Percentiles rank a stretch among this genome's conserved stretches.
Conservation (phyloP, 495 filamentous ascomycete genomes). For the Hypomontagnella monticulosa region DNA sequence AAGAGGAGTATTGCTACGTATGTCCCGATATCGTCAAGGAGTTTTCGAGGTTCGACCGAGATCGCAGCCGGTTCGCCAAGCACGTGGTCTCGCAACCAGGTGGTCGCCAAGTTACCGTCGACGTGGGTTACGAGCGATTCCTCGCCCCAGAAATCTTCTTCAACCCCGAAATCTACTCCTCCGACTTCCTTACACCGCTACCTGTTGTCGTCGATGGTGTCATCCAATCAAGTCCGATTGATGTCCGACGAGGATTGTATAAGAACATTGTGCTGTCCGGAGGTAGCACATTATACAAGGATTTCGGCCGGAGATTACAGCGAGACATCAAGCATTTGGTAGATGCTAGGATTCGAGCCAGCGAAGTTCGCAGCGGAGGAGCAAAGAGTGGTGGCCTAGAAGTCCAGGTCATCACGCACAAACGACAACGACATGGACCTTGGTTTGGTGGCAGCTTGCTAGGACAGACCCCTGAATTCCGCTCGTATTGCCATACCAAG, state of each 20-base stretch:
- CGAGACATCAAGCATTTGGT: constrained; percentile 96
- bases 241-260: constrained; percentile 95
- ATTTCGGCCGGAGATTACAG: constrained; percentile 94
- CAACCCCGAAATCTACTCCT: constrained; percentile 98
- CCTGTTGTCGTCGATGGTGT: constrained; percentile 94
- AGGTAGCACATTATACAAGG: constrained; percentile 95
- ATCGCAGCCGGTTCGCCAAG: constrained; percentile 88
- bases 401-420: constrained; percentile 95
- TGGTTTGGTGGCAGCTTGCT: constrained; percentile 98
- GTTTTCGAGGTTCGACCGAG: constrained; percentile 89
- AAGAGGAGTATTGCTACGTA: constrained; percentile 98
- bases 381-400: constrained; percentile 93
- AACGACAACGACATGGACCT: constrained; percentile 94
- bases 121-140: constrained; percentile 98
- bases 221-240: constrained; percentile 96
- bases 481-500: constrained; percentile 99
- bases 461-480: constrained; percentile 98
- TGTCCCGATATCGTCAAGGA: constrained; percentile 99
- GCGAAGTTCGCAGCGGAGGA: constrained; percentile 88
- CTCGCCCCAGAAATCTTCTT: constrained; percentile 99
- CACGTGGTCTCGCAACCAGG: constrained; percentile 88
- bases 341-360: constrained; percentile 67
- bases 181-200: constrained; percentile 95
- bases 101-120: constrained; percentile 82
- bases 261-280: constrained; percentile 99